A percentile compares a stretch with the other conserved stretches of the same genome.
Evolutionary conservation across 2,329 filamentous ascomycete genomes (phyloP).

Genomic region (Thielaviopsis punctulata): DNA sequence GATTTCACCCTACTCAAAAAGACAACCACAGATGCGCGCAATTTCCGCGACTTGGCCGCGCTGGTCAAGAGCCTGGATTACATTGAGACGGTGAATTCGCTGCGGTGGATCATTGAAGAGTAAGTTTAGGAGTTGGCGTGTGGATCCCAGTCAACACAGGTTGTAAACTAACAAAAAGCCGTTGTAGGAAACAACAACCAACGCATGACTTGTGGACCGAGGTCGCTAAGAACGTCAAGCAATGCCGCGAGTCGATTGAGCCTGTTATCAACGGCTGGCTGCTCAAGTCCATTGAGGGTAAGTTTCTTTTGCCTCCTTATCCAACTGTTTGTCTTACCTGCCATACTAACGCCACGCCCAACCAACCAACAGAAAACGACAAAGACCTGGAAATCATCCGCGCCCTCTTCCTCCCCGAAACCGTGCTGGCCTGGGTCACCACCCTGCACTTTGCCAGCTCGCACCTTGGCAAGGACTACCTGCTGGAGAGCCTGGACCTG

Average conservation of each 20-base stretch:
- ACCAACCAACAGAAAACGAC: constrained; percentile 32
- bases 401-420: constrained; percentile 67
- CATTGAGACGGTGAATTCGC: constrained; percentile 47
- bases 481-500: constrained; percentile 77
- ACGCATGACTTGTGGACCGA: constrained; percentile 34
- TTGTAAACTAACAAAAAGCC: too few species aligned
- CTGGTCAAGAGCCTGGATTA: constrained; percentile 48
- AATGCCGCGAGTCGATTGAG: constrained; percentile 37
- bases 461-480: constrained; percentile 53
- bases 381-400: constrained; percentile 48
- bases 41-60: constrained; percentile 51
- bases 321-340: too few species aligned
- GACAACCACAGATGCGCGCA: constrained; percentile 37
- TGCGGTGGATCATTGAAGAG: constrained; percentile 35
- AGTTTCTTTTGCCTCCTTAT: constrained; percentile 14
- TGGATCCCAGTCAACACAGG: too few species aligned
- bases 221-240: constrained; percentile 36
- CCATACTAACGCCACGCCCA: constrained; percentile 13
- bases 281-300: constrained; percentile 35
- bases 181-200: constrained; percentile 17
- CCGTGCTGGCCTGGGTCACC: constrained; percentile 67
- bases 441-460: constrained; percentile 66
- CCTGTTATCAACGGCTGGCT: constrained; percentile 52
- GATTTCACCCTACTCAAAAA: constrained; percentile 21
- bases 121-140: constrained; percentile 23